Conservation (phyloP, 2,329 filamentous ascomycete genomes). For the Colletotrichum brevisporum region DNA sequence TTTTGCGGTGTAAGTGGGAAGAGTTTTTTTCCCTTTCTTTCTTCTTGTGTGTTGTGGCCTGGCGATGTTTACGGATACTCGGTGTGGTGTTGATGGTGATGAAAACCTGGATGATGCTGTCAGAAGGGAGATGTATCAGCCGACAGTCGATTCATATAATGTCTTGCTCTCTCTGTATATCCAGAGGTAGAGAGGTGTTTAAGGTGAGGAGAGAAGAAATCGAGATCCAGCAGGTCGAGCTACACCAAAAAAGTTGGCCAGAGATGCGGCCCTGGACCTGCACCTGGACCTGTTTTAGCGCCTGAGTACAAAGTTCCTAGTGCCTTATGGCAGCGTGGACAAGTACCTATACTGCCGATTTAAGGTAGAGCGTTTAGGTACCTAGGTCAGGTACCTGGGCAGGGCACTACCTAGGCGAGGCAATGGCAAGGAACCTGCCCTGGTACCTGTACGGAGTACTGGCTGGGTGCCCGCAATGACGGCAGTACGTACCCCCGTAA, state of each 20-base stretch:
- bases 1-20: constrained; percentile 19
- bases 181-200: too few species aligned
- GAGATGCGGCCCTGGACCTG: constrained; percentile 6
- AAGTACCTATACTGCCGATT: too few species aligned
- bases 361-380: neutral
- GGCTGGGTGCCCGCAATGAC: neutral
- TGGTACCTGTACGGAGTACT: too few species aligned
- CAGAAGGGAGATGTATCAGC: neutral
- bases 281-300: constrained; percentile 4
- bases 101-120: neutral
- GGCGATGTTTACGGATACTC: constrained; percentile 1
- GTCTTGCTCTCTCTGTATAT: too few species aligned
- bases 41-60: neutral
- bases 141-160: neutral
- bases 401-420: too few species aligned
- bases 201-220: too few species aligned
- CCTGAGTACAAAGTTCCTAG: too few species aligned
- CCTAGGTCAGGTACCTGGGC: too few species aligned
- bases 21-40: neutral
- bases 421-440: too few species aligned
- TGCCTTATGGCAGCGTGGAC: too few species aligned
- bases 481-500: constrained; percentile 1
- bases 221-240: too few species aligned
- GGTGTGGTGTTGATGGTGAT: neutral
- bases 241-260: constrained; percentile 22